phyloP scores from a whole-genome alignment of 2,329 filamentous ascomycete genomes.

The Ustilaginoidea virens region DNA sequence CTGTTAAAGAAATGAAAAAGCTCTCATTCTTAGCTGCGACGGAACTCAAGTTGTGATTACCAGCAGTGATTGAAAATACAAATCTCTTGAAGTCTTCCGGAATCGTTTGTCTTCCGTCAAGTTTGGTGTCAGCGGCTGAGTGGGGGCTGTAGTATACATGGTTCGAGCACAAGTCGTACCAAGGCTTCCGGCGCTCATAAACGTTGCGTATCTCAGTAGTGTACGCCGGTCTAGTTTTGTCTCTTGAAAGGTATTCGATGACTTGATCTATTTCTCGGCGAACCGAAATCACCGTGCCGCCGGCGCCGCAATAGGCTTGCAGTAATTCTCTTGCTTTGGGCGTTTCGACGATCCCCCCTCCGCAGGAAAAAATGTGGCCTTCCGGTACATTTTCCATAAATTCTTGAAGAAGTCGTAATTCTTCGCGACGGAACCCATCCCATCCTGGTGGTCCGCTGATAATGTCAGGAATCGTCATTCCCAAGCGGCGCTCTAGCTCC shows the following conservation, averaged over 20 bases:
- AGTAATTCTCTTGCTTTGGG: conserved; percentile 66
- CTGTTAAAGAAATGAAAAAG: conserved; percentile 85
- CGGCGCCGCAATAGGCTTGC: conserved; percentile 52
- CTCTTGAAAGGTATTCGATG: conserved; percentile 73
- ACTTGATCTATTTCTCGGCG: conserved; percentile 79
- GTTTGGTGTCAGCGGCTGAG: conserved; percentile 14
- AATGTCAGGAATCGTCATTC: conserved; percentile 72
- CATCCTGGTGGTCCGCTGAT: conserved; percentile 60
- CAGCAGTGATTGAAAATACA: conserved; percentile 21
- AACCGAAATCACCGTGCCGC: conserved; percentile 75
- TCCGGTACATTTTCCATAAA: conserved; percentile 59
- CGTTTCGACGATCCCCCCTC: conserved; percentile 83
- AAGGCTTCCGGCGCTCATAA: conserved; percentile 75
- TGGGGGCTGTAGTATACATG: conserved; percentile 80
- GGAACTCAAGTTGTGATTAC: conserved; percentile 29
- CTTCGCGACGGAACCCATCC: conserved; percentile 73
- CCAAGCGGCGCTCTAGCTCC: conserved; percentile 61
- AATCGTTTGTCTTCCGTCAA: too few relatives aligned
- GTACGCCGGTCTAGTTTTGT: conserved; percentile 85
- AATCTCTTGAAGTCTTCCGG: conserved; percentile 22
- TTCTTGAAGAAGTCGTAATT: conserved; percentile 57
- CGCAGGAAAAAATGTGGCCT: conserved; percentile 80
- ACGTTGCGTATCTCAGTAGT: conserved; percentile 84
- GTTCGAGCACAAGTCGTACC: conserved; percentile 89
- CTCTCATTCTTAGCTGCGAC: conserved; percentile 47